Percentiles rank a stretch among this genome's conserved stretches.
Conservation (phyloP, 2,329 filamentous ascomycete species). For the Ophiostoma tasmaniense region DNA sequence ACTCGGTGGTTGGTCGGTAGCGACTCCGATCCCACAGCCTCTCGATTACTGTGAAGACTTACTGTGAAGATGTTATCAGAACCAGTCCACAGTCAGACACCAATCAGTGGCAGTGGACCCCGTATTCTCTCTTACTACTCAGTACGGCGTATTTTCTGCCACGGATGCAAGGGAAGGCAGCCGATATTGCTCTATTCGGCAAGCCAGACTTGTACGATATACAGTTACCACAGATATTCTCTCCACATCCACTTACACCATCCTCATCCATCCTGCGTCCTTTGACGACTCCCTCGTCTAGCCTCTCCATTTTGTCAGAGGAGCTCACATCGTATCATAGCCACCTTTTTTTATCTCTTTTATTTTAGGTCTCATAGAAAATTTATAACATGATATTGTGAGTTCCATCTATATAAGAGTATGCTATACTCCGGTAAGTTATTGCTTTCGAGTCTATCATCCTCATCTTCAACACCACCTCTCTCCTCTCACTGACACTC, state of each 20-base stretch:
- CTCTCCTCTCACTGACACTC: background rate
- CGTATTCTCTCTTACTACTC: background rate
- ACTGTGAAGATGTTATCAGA: background rate
- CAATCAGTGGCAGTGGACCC: background rate
- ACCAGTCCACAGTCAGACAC: background rate
- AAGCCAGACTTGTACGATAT: background rate
- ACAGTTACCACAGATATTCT: background rate
- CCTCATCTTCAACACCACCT: background rate
- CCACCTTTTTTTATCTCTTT: background rate
- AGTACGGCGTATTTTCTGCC: background rate
- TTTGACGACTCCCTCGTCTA: background rate
- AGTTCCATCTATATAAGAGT: background rate
- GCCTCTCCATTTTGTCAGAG: constrained; percentile 3
- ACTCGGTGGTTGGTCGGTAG: background rate
- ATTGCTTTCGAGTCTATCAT: background rate
- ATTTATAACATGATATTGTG: too few species aligned
- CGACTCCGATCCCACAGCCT: background rate
- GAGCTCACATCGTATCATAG: constrained; percentile 2
- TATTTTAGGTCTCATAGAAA: background rate
- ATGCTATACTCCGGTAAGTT: background rate
- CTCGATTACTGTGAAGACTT: background rate
- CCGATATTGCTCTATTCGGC: constrained; percentile 1
- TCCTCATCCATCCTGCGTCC: background rate
- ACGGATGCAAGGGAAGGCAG: background rate
- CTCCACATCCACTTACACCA: constrained; percentile 5